Evolutionary conservation across 306 rosid species (phyloP).

Genomic region (Prunus armeniaca): DNA sequence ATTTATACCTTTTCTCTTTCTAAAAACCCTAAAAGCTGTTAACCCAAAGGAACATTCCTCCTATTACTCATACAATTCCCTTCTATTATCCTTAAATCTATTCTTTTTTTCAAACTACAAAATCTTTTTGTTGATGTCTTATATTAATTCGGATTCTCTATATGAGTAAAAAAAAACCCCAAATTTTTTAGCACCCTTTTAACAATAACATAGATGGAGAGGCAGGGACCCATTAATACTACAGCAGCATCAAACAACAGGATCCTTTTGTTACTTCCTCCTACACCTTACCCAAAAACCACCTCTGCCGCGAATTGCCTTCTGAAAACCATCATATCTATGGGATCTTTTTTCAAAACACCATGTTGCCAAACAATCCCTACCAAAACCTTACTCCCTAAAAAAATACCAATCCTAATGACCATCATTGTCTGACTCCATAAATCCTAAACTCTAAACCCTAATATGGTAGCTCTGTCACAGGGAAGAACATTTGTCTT

Average conservation of each 20-base stretch:
- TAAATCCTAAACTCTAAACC: too few relatives aligned
- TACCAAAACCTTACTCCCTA: neutral
- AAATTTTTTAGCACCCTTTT: neutral
- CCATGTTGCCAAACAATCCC: neutral
- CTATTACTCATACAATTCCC: neutral
- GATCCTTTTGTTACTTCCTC: neutral
- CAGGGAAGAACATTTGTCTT: conserved; percentile 35
- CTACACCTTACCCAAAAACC: neutral
- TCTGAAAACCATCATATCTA: neutral
- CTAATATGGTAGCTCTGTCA: conserved; percentile 24
- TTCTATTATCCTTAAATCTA: conserved; percentile 1
- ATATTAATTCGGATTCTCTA: neutral
- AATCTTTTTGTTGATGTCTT: neutral
- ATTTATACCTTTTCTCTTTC: neutral
- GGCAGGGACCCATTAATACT: neutral
- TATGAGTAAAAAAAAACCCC: neutral
- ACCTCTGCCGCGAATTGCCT: neutral
- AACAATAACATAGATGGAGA: neutral
- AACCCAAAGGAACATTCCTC: conserved; percentile 5
- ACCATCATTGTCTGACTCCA: neutral
- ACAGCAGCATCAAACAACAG: neutral
- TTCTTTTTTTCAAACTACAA: neutral
- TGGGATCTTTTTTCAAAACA: neutral
- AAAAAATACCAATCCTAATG: neutral
- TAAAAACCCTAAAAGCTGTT: neutral